Base-by-base conservation (phyloP, 306 rosid genomes). In the Cajanus cajan region DNA sequence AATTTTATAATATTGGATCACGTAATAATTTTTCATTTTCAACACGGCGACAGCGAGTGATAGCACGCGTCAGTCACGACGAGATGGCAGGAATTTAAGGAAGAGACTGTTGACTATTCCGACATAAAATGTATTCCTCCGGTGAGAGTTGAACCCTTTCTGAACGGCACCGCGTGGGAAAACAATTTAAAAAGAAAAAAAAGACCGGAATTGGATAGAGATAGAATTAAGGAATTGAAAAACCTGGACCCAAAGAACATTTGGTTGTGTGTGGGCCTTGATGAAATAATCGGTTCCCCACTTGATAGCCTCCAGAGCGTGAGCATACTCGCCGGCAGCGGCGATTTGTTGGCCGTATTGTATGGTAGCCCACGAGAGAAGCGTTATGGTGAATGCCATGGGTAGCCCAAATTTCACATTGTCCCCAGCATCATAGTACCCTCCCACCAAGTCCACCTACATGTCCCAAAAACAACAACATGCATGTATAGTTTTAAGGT, bases 251-350 rank as follows among this genome's bases (percentile, higher is more conserved):
- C 98, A 94, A 0, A 94, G 78, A 54, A 90, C 94, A 50, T 90
- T 89, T 9, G 92, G 92, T 16, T 88, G 84, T 37, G 94, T 79
- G 12, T 94, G 97, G 9, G 98, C 97, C 73, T 94, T 94, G 57
- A 94, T 84, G 88, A 94, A 91, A 83, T 91, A 94, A 66, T 91
- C 98, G 0, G 98, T 91, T 2, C 97, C 98, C 98, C 98, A 94
- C 88, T 94, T 94, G 81, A 94, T 87, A 3, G 96, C 93, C 80
- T 91, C 90, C 1, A 94, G 86, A 3, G 97, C 88, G 74, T 94
- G 98, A 25, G 21, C 44, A 67, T 87, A 87, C 84, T 94, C 97
- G 24, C 90, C 93, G 43, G 91, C 95, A 0, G 45, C 78, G 7
- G 43, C 44, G 2, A 91, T 78, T 33, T 84, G 84, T 41, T 79